phyloP scores from a whole-genome alignment of 2,329 filamentous ascomycete species.

The Talaromyces sp. region DNA sequence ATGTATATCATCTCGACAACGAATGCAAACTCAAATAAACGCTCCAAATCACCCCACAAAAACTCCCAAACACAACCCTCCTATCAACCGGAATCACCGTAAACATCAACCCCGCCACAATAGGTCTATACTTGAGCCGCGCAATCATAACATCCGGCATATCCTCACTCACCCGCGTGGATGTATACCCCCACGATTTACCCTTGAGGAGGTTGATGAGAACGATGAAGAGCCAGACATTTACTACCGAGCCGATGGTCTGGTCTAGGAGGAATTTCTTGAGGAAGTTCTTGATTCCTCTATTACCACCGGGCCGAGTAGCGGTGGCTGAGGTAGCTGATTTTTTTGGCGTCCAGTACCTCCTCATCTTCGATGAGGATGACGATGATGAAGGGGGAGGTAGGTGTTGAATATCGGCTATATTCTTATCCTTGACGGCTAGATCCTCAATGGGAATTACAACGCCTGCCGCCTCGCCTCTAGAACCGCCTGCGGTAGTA shows the following conservation, averaged over 20 bases:
- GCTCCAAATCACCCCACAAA: slow-evolving; percentile 72
- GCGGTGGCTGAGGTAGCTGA: background rate
- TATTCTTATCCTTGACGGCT: slow-evolving; percentile 18
- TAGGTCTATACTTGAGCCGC: slow-evolving; percentile 71
- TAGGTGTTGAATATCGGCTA: slow-evolving; percentile 17
- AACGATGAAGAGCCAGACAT: slow-evolving; percentile 58
- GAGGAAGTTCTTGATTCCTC: slow-evolving; percentile 44
- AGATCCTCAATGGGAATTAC: slow-evolving; percentile 28
- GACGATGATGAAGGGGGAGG: background rate
- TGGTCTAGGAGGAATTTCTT: slow-evolving; percentile 61
- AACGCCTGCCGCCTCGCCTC: slow-evolving; percentile 12
- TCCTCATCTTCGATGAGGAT: background rate
- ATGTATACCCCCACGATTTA: slow-evolving; percentile 16
- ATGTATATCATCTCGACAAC: slow-evolving; percentile 9
- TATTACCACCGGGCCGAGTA: background rate
- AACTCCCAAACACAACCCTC: slow-evolving; percentile 67
- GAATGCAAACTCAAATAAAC: slow-evolving; percentile 68
- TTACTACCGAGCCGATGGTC: slow-evolving; percentile 55
- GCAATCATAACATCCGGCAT: slow-evolving; percentile 57
- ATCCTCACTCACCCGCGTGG: slow-evolving; percentile 17
- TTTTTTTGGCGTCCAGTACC: slow-evolving; percentile 8
- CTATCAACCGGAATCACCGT: slow-evolving; percentile 68
- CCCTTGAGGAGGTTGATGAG: slow-evolving; percentile 51
- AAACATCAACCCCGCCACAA: slow-evolving; percentile 69
- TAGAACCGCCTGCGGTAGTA: slow-evolving; percentile 39